A percentile compares a stretch with the other conserved stretches of the same genome.
These are phyloP conservation scores for Solanum bulbocastanum DNA, from an alignment of 257 asterid genomes.

Conservation along the genomic window DNA sequence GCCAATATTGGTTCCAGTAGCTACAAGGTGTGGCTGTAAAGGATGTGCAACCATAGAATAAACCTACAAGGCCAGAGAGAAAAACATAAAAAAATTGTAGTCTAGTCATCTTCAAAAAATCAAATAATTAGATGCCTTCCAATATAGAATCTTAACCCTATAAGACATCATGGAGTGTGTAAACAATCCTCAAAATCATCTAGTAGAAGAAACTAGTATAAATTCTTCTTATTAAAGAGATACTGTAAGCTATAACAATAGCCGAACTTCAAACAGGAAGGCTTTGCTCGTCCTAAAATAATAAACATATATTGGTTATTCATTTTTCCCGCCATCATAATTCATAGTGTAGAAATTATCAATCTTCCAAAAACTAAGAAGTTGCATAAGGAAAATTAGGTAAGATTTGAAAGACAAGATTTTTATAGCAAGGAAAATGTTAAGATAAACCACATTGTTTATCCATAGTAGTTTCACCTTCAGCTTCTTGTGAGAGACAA, in stretches of 20 bases:
- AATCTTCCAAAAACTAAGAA: neutral
- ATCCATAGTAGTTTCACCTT: slow-evolving; percentile 32
- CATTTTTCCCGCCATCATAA: neutral
- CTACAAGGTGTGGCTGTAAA: slow-evolving; percentile 92
- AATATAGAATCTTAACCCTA: neutral
- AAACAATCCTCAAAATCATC: neutral
- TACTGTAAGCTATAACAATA: neutral
- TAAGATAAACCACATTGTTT: neutral
- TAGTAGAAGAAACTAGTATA: neutral
- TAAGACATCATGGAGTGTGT: neutral
- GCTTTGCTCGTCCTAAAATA: neutral
- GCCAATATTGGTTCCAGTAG: slow-evolving; percentile 96
- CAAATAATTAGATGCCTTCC: neutral
- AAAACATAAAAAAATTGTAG: neutral
- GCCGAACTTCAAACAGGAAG: neutral
- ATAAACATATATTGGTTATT: neutral
- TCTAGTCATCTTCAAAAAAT: neutral
- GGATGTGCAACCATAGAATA: slow-evolving; percentile 97
- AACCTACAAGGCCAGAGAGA: slow-evolving; percentile 33
- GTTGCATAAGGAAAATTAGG: neutral
- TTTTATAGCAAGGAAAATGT: neutral
- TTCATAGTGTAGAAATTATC: neutral
- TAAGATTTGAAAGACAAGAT: neutral
- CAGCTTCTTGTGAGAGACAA: slow-evolving; percentile 93
- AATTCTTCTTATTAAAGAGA: neutral